These are phyloP conservation scores for Coemansia sp. DNA, from an alignment of 192 early-diverging fungal genomes.

Conservation along the genomic window DNA sequence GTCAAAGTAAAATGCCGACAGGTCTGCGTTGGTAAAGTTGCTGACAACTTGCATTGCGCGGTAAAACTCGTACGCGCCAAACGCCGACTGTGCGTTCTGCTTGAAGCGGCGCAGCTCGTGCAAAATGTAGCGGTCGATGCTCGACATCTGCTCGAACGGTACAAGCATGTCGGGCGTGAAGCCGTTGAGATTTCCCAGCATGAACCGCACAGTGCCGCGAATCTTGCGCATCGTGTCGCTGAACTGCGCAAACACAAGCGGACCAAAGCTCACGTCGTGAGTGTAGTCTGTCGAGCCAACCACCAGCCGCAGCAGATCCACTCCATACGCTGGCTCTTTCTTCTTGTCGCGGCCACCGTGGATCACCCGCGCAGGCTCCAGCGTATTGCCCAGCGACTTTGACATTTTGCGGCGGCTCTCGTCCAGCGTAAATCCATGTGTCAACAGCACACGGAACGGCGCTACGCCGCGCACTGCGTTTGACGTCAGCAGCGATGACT, in stretches of 20 bases:
- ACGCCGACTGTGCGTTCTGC: constrained; percentile 55
- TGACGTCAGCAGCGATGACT: constrained; percentile 75
- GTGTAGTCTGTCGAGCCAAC: constrained; percentile 76
- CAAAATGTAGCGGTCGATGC: constrained; percentile 56
- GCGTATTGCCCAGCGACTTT: constrained; percentile 78
- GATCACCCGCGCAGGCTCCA: constrained; percentile 65
- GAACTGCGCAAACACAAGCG: constrained; percentile 61
- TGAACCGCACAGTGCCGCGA: constrained; percentile 72
- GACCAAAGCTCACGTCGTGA: constrained; percentile 70
- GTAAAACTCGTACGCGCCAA: constrained; percentile 64
- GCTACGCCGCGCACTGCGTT: constrained; percentile 65
- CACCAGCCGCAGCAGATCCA: constrained; percentile 72
- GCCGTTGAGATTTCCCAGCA: constrained; percentile 72
- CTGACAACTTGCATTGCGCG: constrained; percentile 65
- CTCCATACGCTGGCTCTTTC: constrained; percentile 72
- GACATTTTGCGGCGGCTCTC: constrained; percentile 79
- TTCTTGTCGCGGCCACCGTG: constrained; percentile 69
- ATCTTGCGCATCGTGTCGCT: constrained; percentile 73
- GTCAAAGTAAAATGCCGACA: constrained; percentile 81
- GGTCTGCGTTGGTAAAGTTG: constrained; percentile 63
- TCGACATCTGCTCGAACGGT: constrained; percentile 56
- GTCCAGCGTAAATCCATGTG: constrained; percentile 83
- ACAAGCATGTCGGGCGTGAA: constrained; percentile 51
- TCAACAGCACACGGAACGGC: constrained; percentile 70
- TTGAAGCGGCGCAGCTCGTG: constrained; percentile 67